Evolutionary conservation across 768 basidiomycete genomes (phyloP), one percentile per base, ranked within the genome.

Genomic region (Calocybe gangraenosa): DNA sequence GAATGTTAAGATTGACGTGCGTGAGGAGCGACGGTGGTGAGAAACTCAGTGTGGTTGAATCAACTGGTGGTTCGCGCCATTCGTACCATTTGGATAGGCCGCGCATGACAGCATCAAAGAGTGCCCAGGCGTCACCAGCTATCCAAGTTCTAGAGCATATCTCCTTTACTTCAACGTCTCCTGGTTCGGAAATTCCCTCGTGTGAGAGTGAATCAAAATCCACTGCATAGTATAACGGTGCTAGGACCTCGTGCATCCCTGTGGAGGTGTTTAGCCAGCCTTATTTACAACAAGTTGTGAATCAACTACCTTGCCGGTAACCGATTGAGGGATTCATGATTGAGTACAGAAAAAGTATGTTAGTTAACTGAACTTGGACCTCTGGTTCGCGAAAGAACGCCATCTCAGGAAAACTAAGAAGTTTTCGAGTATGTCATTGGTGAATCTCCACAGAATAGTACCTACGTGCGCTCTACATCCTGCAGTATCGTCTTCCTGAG

Each of bases 161-260:
- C 51, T 89, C 84, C 25, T 62, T 57, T 25, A 87, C 65, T 8
- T 61, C 53, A 42, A 73, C 68, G 22, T 61, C 55, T 17, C 46
- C 51, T 25, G 13, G 7, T 5, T 7, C 34, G 11, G 53, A 48
- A n/a, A 63, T 47, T 8, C 62, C 64, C 8, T 44, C 49, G 0
- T 71, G 65, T 6, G 65, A 50, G 11, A 92, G 61, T 1, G 92
- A 84, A 66, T 99, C 96, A 54, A 76, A 84, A 61, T 95, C 86
- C 45, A 88, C 71, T 2, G 84, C 84, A 57, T 88, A 81, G 55
- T 90, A 89, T 21, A 97, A 63, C 0, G 91, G 86, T 3, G 94
- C 96, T 17, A 97, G 76, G 7, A 98, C 68, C 59, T 99, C 96
- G 58, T 99, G 96, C 96, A 99, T 98, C 42, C 96, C 95, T 78